Evolutionary conservation across 331 rosid genomes (phyloP), one percentile per base, ranked within the genome.

Genomic region (Malus hybrid): DNA sequence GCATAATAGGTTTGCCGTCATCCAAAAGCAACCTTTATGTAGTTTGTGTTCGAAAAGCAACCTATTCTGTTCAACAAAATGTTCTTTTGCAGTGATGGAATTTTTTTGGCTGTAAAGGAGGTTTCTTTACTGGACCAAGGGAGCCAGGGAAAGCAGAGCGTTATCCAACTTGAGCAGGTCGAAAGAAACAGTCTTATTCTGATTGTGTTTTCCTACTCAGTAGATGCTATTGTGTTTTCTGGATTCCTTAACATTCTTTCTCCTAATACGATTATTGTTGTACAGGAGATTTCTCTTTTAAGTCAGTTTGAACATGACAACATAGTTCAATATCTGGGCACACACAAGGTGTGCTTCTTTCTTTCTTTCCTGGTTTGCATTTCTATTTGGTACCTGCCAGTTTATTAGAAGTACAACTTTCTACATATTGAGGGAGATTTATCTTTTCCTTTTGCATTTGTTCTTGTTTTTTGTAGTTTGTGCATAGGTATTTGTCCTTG

Each of bases 221-320:
- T 52, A 52, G 64, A 54, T 70, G 28, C 69, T 63, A 14, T 63
- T 71, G 24, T 65, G 19, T 9, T 16, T 48, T 42, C 19, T 13
- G n/a, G 33, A 56, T 14, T 19, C 27, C 28, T n/a, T 71, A 20
- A 19, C 1, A 11, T 55, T 71, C 50, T 56, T 52, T 57, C 52
- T 56, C 32, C 52, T 71, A 71, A 71, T 71, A n/a, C 33, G 20
- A 50, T 14, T n/a, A 56, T 55, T 55, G 13, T 71, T 55, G 50
- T 71, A 19, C 97, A 93, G 98, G 98, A 93, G 90, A 93, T 93
- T 78, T 82, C 81, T 39, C 94, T 93, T 73, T 73, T 93, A 86
- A 91, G 98, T 71, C 90, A 85, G 76, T 93, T 91, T 56, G 96
- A 93, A 83, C 98, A 93, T 48, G 96, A 87, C 73, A 93, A 93